Conservation (phyloP, 2,329 filamentous ascomycete genomes). For the Aspergillus sojae region DNA sequence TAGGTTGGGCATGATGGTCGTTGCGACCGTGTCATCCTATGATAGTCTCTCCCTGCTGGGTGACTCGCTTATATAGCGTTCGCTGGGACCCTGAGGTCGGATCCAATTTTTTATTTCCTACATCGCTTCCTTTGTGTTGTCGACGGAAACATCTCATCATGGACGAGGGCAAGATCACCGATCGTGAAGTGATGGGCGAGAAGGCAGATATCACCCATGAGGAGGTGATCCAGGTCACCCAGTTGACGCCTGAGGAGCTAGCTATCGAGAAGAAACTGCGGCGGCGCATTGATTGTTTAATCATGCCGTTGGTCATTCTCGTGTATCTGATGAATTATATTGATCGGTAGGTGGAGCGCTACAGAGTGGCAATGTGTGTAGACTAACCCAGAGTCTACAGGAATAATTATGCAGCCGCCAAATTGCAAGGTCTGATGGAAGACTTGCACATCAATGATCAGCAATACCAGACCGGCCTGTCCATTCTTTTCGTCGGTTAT, state of each 20-base stretch:
- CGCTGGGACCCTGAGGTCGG: neutral
- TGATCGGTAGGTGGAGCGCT: slow-evolving; percentile 36
- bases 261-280: slow-evolving; percentile 41
- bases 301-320: slow-evolving; percentile 46
- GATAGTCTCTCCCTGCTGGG: no score
- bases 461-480: slow-evolving; percentile 47
- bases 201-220: slow-evolving; percentile 24
- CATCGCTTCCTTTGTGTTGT: neutral
- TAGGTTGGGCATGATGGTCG: neutral
- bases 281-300: slow-evolving; percentile 39
- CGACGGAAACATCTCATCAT: neutral
- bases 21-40: neutral
- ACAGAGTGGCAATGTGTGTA: neutral
- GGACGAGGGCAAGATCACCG: slow-evolving; percentile 12
- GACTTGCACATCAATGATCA: slow-evolving; percentile 39
- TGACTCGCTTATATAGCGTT: neutral
- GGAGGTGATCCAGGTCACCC: slow-evolving; percentile 39
- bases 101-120: neutral
- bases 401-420: slow-evolving; percentile 53
- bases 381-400: slow-evolving; percentile 11
- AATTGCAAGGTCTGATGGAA: slow-evolving; percentile 45
- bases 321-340: slow-evolving; percentile 51
- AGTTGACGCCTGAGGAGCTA: slow-evolving; percentile 36
- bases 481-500: slow-evolving; percentile 49
- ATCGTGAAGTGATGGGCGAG: slow-evolving; percentile 19